phyloP scores from a whole-genome alignment of 2,329 filamentous ascomycete genomes.

The Aspergillus fischeri region DNA sequence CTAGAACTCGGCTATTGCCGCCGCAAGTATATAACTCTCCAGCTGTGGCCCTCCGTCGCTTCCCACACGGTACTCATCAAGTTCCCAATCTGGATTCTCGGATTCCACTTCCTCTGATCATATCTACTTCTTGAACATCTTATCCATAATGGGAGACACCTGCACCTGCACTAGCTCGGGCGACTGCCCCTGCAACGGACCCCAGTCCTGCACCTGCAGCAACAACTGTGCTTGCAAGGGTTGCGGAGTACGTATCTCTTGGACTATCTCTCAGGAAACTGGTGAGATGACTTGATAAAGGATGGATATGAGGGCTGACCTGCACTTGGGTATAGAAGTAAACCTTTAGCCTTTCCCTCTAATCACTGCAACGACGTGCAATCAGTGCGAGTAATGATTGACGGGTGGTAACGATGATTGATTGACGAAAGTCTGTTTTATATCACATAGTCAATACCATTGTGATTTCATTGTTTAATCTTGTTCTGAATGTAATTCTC shows the following conservation, averaged over 20 bases:
- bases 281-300: constrained; percentile 6
- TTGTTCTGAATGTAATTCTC: neutral
- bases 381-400: constrained; percentile 1
- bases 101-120: neutral
- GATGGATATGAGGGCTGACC: constrained; percentile 11
- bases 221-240: constrained; percentile 33
- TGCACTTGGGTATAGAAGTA: constrained; percentile 20
- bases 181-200: constrained; percentile 30
- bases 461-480: neutral
- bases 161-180: constrained; percentile 32
- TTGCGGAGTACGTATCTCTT: constrained; percentile 35
- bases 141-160: constrained; percentile 28
- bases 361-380: neutral
- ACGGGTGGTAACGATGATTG: constrained; percentile 1
- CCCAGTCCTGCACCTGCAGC: constrained; percentile 30
- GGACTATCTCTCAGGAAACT: constrained; percentile 1
- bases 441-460: too few species aligned
- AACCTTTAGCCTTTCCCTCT: neutral
- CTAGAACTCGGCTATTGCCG: constrained; percentile 4
- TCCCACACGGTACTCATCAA: neutral
- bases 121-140: neutral
- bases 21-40: constrained; percentile 10
- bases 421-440: neutral
- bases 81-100: constrained; percentile 4
- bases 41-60: neutral